Evolutionary conservation across 306 rosid species (phyloP), one percentile per base, ranked within the genome.

Genomic region (Luffa aegyptiaca): DNA sequence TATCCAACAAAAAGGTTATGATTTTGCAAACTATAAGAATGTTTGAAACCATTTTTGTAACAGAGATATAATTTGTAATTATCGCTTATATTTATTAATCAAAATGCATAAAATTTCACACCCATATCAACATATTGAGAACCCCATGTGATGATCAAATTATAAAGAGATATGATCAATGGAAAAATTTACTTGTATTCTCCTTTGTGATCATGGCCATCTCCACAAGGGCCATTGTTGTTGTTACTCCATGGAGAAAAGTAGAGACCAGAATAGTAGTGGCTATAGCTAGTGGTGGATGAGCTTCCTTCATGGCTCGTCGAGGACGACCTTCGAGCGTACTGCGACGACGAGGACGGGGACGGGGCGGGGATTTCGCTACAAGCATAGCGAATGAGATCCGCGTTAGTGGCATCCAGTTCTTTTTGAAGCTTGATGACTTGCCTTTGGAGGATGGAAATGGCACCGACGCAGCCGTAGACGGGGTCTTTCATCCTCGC

Each of bases 401-500:
- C 89, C 0, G 97, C 96, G 31, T 94, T 89, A 2, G 96, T 90
- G 1, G 90, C 92, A 69, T 94, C 98, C 42, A 94, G 89, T 68
- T 94, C 97, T 87, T 92, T 94, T 39, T 94, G 98, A 35, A 94
- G 96, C 78, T 88, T 84, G 51, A 92, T 69, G 39, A 94, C 89
- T 70, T 94, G 96, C 52, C 91, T 76, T 79, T 94, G 98, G 46
- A 94, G 97, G 58, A 88, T 90, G 5, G 98, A 92, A 75, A 94
- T 90, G 48, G 91, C 91, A 3, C 96, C 98, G 31, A 92, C 97
- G 70, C 98, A 94, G 33, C 98, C 98, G 73, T 94, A 94, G 5
- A 94, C 97, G 0, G 98, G 98, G 72, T 94, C 98, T 58, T 90
- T 94, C 46, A 91, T 88, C 75, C 98, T 80, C 1, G 98, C 98